Evolutionary conservation across 805 yeast species (phyloP).

Genomic region (Saccharomycopsis sp.): DNA sequence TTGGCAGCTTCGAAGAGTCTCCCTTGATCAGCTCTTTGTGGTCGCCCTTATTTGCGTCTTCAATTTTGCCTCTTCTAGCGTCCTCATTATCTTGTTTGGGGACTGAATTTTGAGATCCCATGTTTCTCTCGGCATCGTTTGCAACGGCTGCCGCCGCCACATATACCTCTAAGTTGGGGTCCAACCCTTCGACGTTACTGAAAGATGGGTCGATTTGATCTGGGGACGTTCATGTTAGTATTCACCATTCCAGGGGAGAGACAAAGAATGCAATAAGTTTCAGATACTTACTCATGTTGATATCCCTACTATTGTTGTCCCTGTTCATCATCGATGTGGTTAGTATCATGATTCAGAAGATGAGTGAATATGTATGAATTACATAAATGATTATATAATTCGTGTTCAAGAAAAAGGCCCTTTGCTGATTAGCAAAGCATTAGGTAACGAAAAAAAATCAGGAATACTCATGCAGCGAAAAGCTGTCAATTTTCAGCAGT

Average conservation of each 20-base stretch:
- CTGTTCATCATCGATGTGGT: background rate
- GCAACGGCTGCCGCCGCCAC: constrained; percentile 31
- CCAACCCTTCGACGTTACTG: constrained; percentile 16
- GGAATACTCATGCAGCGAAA: background rate
- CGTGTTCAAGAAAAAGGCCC: background rate
- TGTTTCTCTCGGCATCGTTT: constrained; percentile 7
- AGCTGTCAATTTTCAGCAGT: background rate
- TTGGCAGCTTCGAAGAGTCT: constrained; percentile 8
- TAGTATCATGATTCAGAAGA: background rate
- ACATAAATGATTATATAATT: constrained; percentile 1
- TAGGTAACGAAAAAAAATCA: constrained; percentile 1
- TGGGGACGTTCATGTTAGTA: background rate
- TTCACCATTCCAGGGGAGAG: background rate
- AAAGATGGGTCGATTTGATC: constrained; percentile 30
- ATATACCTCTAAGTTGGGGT: constrained; percentile 20
- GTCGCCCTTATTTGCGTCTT: constrained; percentile 8
- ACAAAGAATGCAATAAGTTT: background rate
- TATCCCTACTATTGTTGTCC: background rate
- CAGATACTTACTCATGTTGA: background rate
- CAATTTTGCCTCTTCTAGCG: constrained; percentile 10
- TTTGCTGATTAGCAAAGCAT: background rate
- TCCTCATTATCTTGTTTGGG: background rate
- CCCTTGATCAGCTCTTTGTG: constrained; percentile 5
- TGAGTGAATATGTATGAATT: background rate
- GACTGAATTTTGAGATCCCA: background rate